Percentiles rank a stretch among this genome's conserved stretches.
These are phyloP conservation scores for Fusarium sterilihyphosum DNA, from an alignment of 2,329 filamentous ascomycete species.

Conservation along the genomic window DNA sequence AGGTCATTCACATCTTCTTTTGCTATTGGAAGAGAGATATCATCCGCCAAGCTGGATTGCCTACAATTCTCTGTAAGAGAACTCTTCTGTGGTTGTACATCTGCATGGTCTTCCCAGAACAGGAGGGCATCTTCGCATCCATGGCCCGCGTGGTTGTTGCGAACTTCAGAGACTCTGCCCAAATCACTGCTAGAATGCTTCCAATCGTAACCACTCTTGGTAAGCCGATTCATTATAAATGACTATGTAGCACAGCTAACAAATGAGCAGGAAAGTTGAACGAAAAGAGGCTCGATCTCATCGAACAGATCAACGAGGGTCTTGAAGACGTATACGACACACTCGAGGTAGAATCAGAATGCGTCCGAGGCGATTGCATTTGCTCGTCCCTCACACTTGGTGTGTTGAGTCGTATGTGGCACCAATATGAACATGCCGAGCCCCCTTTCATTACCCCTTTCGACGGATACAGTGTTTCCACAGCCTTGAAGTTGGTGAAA, in stretches of 20 bases:
- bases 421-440: background rate
- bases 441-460: background rate
- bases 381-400: background rate
- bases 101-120: background rate
- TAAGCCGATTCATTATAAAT: background rate
- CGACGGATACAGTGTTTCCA: background rate
- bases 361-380: fast-evolving
- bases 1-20: background rate
- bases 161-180: background rate
- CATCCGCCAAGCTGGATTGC: fast-evolving
- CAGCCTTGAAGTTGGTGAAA: fast-evolving
- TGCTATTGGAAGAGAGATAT: background rate
- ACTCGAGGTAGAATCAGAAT: background rate
- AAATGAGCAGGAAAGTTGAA: background rate
- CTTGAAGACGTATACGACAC: fast-evolving
- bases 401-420: background rate
- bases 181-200: background rate
- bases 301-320: background rate
- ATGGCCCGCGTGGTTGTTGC: fast-evolving
- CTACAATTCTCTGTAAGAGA: background rate
- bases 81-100: background rate
- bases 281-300: background rate
- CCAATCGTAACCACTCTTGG: background rate
- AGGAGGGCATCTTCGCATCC: background rate
- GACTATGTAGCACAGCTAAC: background rate